Evolutionary conservation across 768 basidiomycete species (phyloP), one percentile per base, ranked within the genome.

Genomic region (Tricholoma terreum): DNA sequence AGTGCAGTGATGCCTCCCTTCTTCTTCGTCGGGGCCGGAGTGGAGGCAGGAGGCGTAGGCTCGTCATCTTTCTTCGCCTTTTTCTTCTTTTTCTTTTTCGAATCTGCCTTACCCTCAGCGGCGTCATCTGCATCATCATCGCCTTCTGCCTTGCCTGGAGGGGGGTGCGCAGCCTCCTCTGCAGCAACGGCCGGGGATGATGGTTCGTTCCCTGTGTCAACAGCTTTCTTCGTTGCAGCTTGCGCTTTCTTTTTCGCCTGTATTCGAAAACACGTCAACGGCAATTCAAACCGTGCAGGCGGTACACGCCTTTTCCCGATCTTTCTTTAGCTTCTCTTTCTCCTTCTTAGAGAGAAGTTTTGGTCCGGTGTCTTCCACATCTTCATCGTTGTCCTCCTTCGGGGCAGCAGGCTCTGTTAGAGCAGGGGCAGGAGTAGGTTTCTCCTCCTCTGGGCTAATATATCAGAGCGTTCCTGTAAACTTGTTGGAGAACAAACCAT

Each of bases 261-360:
- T 4, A 17, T 17, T 31, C n/a, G 61, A 55, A 52, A 50, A 52
- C 52, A 46, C 51, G 52, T 58, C 49, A 60, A 31, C 58, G 21
- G 46, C 17, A 50, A 45, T 54, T 50, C 8, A 35, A 54, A 53
- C 58, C 38, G 55, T 53, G 40, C 59, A 27, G 5, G 9, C 54
- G n/a, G 36, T 36, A 49, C 38, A 33, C 34, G 88, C 94, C 88
- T 97, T 97, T 77, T 97, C 94, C 52, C 86, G 84, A 74, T 98
- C 95, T 76, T 98, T 98, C 84, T 98, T 98, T 59, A 96, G 77
- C 69, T 87, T 87, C 71, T 98, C 95, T 75, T 98, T 98, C 79
- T 98, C 92, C 71, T 96, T 97, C 77, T 98, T 98, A 15, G 89
- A 87, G 34, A 97, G 73, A 31, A 96, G 69, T 72, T 88, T 86